Conservation (phyloP, 1,284 basidiomycete genomes). For the Irpex lacteus region DNA sequence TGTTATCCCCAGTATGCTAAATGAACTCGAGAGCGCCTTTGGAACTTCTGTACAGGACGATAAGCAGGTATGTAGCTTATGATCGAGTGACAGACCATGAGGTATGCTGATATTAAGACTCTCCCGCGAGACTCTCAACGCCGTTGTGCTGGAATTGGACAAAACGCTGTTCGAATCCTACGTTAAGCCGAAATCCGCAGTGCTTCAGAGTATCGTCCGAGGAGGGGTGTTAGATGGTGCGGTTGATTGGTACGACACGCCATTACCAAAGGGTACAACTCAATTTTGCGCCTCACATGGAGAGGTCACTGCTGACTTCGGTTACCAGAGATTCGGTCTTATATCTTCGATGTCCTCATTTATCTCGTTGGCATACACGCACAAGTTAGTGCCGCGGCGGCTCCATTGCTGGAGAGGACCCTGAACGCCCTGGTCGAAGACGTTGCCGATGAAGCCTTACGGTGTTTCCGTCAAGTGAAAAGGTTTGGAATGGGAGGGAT, state of each 20-base stretch:
- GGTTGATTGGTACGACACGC: slow-evolving; percentile 91
- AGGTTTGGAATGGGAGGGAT: slow-evolving; percentile 98
- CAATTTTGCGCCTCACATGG: background rate
- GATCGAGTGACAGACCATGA: background rate
- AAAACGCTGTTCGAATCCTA: slow-evolving; percentile 86
- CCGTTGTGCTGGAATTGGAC: slow-evolving; percentile 83
- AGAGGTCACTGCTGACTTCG: background rate
- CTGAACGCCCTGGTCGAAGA: slow-evolving; percentile 82
- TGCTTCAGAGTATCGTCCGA: slow-evolving; percentile 69
- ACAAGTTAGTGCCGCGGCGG: slow-evolving; percentile 80
- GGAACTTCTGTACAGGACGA: slow-evolving; percentile 78
- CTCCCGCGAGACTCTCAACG: slow-evolving; percentile 59
- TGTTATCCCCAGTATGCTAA: slow-evolving; percentile 79
- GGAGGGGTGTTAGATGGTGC: slow-evolving; percentile 75
- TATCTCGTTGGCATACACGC: slow-evolving; percentile 91
- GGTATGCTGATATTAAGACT: background rate
- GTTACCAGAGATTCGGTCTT: slow-evolving; percentile 82
- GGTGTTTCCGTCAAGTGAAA: slow-evolving; percentile 82
- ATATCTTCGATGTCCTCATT: slow-evolving; percentile 90
- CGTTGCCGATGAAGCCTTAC: slow-evolving; percentile 78
- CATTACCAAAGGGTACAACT: slow-evolving; percentile 78
- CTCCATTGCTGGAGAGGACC: slow-evolving; percentile 79
- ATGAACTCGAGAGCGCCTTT: slow-evolving; percentile 78
- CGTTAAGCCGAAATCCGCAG: slow-evolving; percentile 71
- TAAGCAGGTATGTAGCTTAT: slow-evolving; percentile 46